Base-by-base conservation (phyloP, 139 green algal species). In the Dunaliella sp. region DNA sequence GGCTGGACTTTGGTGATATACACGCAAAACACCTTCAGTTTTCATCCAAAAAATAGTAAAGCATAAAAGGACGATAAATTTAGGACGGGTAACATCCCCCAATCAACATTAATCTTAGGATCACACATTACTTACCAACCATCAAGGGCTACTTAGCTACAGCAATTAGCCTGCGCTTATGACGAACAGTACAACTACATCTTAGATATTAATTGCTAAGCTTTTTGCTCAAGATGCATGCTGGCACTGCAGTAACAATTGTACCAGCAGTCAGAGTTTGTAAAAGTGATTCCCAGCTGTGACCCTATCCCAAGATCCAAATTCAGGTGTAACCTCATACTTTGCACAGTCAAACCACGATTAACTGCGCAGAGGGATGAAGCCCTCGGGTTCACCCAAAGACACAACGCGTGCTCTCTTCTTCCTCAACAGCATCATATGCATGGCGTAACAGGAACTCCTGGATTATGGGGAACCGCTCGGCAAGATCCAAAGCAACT, bases 401-500 rank as follows among this genome's bases (percentile, higher is more conserved):
- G 7, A 7, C 48, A 65, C 7, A 26, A 16, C 48, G 7, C 48
- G 16, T 65, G 48, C n/a, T n/a, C n/a, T n/a, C 16, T 16, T 65
- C 48, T 26, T 7, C 48, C 48, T 7, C 48, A 65, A 7, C 48
- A 65, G 16, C 3, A 22, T 79, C 22, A 26, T 36, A 36, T 30
- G 77, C 77, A 38, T 81, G 77, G 32, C 77, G 31, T 26, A 81
- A 38, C 85, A 88, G 80, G 80, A 85, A 37, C 33, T 65, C 35
- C 28, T 83, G 72, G 24, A 88, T 36, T 81, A 80, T 30, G 65
- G 80, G 80, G 34, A 88, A 38, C 36, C 86, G 74, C 76, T 89
- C 86, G 0, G 48, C 81, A 75, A 89, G 7, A 57, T 89, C 86
- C 76, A 89, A 76, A 24, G 86, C 86, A 36, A 89, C 86, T 22